phyloP scores from a whole-genome alignment of 2,329 filamentous ascomycete species.

The Colletotrichum noveboracense region DNA sequence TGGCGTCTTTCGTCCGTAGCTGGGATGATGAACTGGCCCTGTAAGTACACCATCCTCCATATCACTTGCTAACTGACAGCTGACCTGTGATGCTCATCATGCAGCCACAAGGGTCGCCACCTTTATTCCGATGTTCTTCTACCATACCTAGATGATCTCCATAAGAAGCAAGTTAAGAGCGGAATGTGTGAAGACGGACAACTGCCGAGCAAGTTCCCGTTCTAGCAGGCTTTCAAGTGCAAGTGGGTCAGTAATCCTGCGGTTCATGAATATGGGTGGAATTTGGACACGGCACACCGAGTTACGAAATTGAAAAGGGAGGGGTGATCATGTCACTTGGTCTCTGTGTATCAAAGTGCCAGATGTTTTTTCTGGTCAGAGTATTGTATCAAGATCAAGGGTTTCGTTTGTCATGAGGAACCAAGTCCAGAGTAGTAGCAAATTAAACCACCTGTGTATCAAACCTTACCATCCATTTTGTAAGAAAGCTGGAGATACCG shows the following conservation, averaged over 20 bases:
- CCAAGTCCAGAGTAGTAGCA: not conserved
- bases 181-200: not conserved
- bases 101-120: not conserved
- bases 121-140: not conserved
- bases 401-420: not conserved
- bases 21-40: not conserved
- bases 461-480: not conserved
- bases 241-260: not conserved
- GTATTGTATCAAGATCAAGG: not conserved
- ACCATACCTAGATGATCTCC: not conserved
- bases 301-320: not conserved
- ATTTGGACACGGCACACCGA: not conserved
- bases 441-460: not conserved
- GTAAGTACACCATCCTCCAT: not conserved
- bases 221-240: not conserved
- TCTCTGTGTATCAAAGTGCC: not conserved
- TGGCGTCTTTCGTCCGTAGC: not conserved
- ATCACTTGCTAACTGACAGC: not conserved
- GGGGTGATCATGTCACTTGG: not conserved
- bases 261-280: not conserved
- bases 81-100: not conserved
- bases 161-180: not conserved
- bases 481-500: not conserved
- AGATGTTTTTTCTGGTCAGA: not conserved
- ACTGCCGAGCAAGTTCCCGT: not conserved